A percentile compares a stretch with the other conserved stretches of the same genome.
Conservation (phyloP, 1,139 yeast species). For the Eremothecium gossypii region DNA sequence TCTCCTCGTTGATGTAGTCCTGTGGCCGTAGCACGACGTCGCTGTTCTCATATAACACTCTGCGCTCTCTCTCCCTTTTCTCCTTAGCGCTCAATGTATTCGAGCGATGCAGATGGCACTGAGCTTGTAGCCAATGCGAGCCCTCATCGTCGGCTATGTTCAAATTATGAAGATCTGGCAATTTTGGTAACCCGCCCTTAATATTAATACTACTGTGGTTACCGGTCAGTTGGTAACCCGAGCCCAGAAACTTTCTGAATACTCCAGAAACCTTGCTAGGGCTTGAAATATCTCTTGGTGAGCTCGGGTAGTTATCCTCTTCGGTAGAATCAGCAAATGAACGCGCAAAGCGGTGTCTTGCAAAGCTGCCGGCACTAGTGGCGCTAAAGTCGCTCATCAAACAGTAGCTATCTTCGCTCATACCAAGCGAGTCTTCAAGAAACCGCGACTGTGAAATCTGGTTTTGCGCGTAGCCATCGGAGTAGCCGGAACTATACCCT, state of each 20-base stretch:
- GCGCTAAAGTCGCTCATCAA: conserved; percentile 64
- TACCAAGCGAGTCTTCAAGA: conserved; percentile 23
- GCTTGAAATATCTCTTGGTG: background rate
- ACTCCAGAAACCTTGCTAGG: conserved; percentile 20
- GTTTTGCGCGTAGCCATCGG: conserved; percentile 4
- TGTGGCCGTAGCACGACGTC: conserved; percentile 62
- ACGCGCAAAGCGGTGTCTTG: conserved; percentile 56
- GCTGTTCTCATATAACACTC: conserved; percentile 61
- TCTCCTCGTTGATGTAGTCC: conserved; percentile 46
- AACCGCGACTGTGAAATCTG: conserved; percentile 15
- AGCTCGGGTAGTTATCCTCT: conserved; percentile 2
- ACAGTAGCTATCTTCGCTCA: conserved; percentile 32
- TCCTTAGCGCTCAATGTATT: conserved; percentile 65
- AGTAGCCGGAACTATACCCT: conserved; percentile 9
- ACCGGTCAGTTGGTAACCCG: conserved; percentile 7
- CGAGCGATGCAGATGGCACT: conserved; percentile 62
- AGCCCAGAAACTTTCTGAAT: conserved; percentile 18
- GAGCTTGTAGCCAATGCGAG: conserved; percentile 40
- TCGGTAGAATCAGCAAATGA: conserved; percentile 26
- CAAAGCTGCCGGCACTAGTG: conserved; percentile 79
- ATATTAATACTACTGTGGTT: background rate
- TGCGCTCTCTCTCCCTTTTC: conserved; percentile 55
- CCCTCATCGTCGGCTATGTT: conserved; percentile 21
- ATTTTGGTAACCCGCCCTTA: conserved; percentile 17
- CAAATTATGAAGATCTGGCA: conserved; percentile 24